phyloP scores from a whole-genome alignment of 2,329 filamentous ascomycete genomes.

The Colletotrichum brevisporum region DNA sequence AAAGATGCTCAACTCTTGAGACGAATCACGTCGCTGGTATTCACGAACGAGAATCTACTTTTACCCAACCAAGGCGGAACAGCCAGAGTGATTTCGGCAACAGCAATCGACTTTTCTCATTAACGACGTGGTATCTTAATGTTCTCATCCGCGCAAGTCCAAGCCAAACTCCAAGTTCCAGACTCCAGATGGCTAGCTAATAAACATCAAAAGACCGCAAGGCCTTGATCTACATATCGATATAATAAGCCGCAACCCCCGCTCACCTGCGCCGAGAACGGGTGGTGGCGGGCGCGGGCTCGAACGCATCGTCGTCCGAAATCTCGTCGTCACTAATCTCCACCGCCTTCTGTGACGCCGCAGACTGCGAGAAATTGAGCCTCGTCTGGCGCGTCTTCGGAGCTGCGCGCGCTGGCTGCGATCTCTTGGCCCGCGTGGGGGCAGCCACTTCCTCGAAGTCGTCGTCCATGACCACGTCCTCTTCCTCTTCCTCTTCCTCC shows the following conservation, averaged over 20 bases:
- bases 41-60: too few species aligned
- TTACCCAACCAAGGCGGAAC: neutral
- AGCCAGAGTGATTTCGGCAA: neutral
- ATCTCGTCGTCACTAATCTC: slow-evolving; percentile 78
- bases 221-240: neutral
- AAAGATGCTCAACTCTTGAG: too few species aligned
- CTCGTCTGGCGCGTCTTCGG: slow-evolving; percentile 61
- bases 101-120: neutral
- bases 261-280: slow-evolving; percentile 36
- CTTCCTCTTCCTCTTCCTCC: slow-evolving; percentile 58
- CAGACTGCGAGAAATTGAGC: slow-evolving; percentile 64
- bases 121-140: slow-evolving; percentile 13
- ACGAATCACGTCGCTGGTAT: too few species aligned
- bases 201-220: neutral
- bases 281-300: slow-evolving; percentile 60
- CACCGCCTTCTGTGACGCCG: slow-evolving; percentile 61
- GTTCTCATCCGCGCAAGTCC: slow-evolving; percentile 3
- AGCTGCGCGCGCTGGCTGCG: slow-evolving; percentile 50
- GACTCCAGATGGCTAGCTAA: slow-evolving; percentile 5
- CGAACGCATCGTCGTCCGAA: slow-evolving; percentile 71
- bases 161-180: slow-evolving; percentile 9
- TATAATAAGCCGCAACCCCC: neutral
- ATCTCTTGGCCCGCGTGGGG: slow-evolving; percentile 40
- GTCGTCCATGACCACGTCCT: slow-evolving; percentile 69
- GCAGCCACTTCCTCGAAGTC: slow-evolving; percentile 56